phyloP scores from a whole-genome alignment of 495 filamentous ascomycete species.

The Saxophila tyrrhenica region DNA sequence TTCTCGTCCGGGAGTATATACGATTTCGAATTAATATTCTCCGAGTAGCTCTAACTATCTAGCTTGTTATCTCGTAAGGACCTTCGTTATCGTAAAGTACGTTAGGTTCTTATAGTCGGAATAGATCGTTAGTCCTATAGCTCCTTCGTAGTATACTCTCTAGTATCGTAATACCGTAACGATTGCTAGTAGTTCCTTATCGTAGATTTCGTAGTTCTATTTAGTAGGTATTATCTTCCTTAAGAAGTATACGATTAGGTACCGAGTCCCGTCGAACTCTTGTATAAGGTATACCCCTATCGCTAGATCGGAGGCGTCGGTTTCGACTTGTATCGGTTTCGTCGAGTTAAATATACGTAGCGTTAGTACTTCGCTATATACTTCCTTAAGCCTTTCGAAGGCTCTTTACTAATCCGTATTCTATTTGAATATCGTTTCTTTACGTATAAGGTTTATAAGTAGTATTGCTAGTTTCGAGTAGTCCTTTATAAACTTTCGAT shows the following conservation, averaged over 20 bases:
- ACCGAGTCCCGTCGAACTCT: constrained; percentile 19
- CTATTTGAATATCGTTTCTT: constrained; percentile 8
- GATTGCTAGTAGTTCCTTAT: constrained; percentile 33
- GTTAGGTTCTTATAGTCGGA: constrained; percentile 29
- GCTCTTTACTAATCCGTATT: constrained; percentile 27
- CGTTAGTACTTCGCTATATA: constrained; percentile 31
- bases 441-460: constrained; percentile 12
- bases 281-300: constrained; percentile 2
- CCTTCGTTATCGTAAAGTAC: constrained; percentile 23
- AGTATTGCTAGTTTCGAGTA: constrained; percentile 13
- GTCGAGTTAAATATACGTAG: constrained; percentile 6
- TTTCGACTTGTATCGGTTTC: constrained; percentile 16
- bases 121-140: constrained; percentile 19
- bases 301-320: constrained; percentile 22
- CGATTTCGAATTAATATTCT: constrained; percentile 20
- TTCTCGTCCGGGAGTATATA: constrained; percentile 15
- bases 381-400: constrained; percentile 37
- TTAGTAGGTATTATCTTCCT: constrained; percentile 20
- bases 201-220: too few species aligned
- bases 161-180: constrained; percentile 26
- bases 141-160: constrained; percentile 21
- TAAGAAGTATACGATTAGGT: constrained; percentile 25
- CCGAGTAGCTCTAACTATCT: constrained; percentile 18
- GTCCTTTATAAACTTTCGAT: constrained; percentile 15
- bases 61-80: constrained; percentile 19